Evolutionary conservation across 2,329 filamentous ascomycete genomes (phyloP).

Genomic region (Chaetomiaceae sp.): DNA sequence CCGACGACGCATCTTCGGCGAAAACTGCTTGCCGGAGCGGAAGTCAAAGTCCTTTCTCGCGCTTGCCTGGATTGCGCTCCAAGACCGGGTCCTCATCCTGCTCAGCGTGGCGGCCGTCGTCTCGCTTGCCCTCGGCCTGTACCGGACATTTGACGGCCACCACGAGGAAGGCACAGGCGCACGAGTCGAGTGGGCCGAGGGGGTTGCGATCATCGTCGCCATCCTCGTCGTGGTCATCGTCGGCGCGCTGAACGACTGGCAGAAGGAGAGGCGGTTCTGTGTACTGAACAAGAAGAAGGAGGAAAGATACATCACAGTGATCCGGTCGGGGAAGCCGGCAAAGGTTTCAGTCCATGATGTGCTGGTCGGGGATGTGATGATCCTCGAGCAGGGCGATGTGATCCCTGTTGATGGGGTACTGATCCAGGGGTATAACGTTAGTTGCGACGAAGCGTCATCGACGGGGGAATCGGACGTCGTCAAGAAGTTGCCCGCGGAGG

Average conservation of each 20-base stretch:
- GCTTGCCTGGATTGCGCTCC: slow-evolving; percentile 63
- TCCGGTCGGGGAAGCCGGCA: slow-evolving; percentile 60
- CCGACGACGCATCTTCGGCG: slow-evolving; percentile 52
- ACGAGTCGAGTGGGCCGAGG: slow-evolving; percentile 61
- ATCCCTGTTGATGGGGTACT: slow-evolving; percentile 64
- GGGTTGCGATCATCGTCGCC: slow-evolving; percentile 62
- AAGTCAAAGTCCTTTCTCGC: slow-evolving; percentile 57
- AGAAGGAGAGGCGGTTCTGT: slow-evolving; percentile 62
- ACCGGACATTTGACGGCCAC: slow-evolving; percentile 55
- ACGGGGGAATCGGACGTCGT: slow-evolving; percentile 67
- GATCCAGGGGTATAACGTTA: slow-evolving; percentile 59
- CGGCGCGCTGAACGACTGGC: slow-evolving; percentile 61
- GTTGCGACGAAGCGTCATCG: slow-evolving; percentile 65
- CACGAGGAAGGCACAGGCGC: slow-evolving; percentile 37
- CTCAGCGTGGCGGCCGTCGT: slow-evolving; percentile 61
- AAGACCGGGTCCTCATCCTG: slow-evolving; percentile 64
- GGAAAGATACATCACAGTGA: slow-evolving; percentile 60
- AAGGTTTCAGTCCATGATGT: slow-evolving; percentile 62
- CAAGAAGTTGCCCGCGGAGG: slow-evolving; percentile 57
- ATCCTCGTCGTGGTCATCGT: slow-evolving; percentile 61
- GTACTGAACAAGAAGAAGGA: slow-evolving; percentile 58
- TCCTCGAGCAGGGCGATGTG: slow-evolving; percentile 63
- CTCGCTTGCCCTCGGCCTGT: slow-evolving; percentile 62
- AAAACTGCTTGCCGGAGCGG: slow-evolving; percentile 59
- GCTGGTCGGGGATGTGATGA: slow-evolving; percentile 62